These are phyloP conservation scores for Tulasnella sp. DNA, from an alignment of 768 basidiomycete species.

Conservation along the genomic window DNA sequence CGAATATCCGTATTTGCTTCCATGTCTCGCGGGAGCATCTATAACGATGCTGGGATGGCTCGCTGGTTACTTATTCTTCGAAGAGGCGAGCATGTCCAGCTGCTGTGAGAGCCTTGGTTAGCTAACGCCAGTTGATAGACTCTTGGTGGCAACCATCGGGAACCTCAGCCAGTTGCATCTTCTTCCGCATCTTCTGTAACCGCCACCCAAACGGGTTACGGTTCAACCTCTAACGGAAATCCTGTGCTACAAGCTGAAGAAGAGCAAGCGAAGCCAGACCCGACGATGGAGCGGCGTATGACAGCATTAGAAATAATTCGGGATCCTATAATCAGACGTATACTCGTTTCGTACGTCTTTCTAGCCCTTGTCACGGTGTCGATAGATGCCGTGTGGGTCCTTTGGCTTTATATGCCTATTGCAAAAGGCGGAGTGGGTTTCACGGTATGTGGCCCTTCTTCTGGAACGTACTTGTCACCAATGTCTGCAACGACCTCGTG, in stretches of 20 bases:
- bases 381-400: constrained; percentile 19
- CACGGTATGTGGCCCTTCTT: not conserved
- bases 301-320: constrained; percentile 14
- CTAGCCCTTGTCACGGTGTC: constrained; percentile 20
- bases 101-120: no score
- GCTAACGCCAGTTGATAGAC: no score
- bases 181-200: not conserved
- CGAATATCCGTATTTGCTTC: not conserved
- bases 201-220: not conserved
- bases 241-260: not conserved
- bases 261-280: no score
- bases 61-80: not conserved
- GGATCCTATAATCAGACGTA: constrained; percentile 15
- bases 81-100: constrained; percentile 1
- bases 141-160: not conserved
- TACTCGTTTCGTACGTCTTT: constrained; percentile 20
- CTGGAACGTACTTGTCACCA: not conserved
- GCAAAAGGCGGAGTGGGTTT: constrained; percentile 21
- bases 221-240: not conserved
- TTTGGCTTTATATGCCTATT: constrained; percentile 22
- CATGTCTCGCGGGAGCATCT: not conserved
- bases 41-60: constrained; percentile 5
- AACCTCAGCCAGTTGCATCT: not conserved
- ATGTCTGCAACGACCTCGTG: not conserved
- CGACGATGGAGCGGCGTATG: not conserved